Conservation (phyloP, 306 rosid genomes). For the Mimosa bimucronata region DNA sequence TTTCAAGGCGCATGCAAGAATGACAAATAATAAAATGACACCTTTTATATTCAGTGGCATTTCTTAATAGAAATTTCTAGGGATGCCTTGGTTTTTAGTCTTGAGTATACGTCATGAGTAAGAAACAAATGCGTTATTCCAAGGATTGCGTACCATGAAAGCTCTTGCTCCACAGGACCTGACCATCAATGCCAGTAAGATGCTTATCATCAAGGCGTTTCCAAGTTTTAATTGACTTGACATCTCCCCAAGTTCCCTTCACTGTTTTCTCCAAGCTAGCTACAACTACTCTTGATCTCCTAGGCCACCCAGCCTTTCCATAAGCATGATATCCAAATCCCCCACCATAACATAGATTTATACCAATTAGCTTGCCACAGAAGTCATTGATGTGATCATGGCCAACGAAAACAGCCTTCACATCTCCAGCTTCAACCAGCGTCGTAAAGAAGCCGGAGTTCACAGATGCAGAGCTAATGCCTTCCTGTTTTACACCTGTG, state of each 20-base stretch:
- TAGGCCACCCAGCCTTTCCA: slow-evolving; percentile 86
- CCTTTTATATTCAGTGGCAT: slow-evolving; percentile 7
- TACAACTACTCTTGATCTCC: slow-evolving; percentile 79
- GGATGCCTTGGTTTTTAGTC: slow-evolving; percentile 11
- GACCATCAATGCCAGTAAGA: slow-evolving; percentile 60
- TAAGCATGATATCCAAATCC: slow-evolving; percentile 94
- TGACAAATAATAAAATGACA: not conserved
- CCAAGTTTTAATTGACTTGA: slow-evolving; percentile 80
- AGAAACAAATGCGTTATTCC: not conserved
- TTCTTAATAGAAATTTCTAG: not conserved
- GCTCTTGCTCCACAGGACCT: slow-evolving; percentile 69
- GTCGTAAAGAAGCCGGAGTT: slow-evolving; percentile 85
- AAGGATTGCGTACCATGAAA: slow-evolving; percentile 55
- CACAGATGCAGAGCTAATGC: slow-evolving; percentile 72
- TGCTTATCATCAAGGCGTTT: slow-evolving; percentile 73
- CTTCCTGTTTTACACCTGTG: slow-evolving; percentile 71
- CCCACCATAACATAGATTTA: slow-evolving; percentile 77
- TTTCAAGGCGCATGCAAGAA: slow-evolving; percentile 16
- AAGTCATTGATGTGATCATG: slow-evolving; percentile 87
- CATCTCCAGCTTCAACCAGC: slow-evolving; percentile 75
- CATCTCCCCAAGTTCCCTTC: slow-evolving; percentile 64
- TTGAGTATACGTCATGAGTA: slow-evolving; percentile 29
- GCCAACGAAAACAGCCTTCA: slow-evolving; percentile 76
- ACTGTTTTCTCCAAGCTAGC: slow-evolving; percentile 63
- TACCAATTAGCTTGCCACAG: slow-evolving; percentile 68